Base-by-base conservation (phyloP, 768 basidiomycete genomes). In the Lyophyllum decastes region DNA sequence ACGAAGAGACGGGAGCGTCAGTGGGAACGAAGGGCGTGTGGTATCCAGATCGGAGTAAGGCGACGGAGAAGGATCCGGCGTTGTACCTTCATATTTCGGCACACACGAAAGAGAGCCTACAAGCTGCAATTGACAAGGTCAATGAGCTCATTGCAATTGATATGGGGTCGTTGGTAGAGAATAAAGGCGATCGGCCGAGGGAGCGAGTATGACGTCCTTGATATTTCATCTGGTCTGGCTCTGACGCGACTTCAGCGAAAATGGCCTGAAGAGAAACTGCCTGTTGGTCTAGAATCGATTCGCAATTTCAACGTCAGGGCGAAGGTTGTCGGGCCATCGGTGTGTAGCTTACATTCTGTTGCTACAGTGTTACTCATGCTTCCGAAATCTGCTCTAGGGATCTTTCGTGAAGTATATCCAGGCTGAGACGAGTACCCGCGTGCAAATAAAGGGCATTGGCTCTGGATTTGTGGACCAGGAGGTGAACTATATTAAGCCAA, bases 391-490 rank as follows among this genome's bases (percentile, higher is more conserved):
- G n/a, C 10, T 50, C 9, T 70, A 93, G 91, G 95, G 95, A 62
- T 88, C 94, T 62, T 99, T 98, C 67, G 96, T 99, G 63, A 99
- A 99, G 74, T 95, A 95, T 70, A 98, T 98, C 49, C 96, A 99
- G 73, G 84, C 89, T 65, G 96, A 99, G 73, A 99, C 96, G 0
- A 88, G 89, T 26, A 96, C 95, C 6, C 84, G 96, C 58, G 96
- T 99, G 9, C 96, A 99, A 71, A 97, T 99, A 65, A 98, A 98
- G 73, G 96, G 96, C 19, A 66, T 87, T 14, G 96, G 96, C 5
- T 95, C 94, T 24, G 96, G 96, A 1, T 99, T 97, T 70, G 88
- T 96, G 60, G 96, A 99, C 66, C 84, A 85, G 57, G 92, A 94
- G 56, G 92, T 90, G 0, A 89, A 91, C 4, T 74, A 61, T 4